Conservation (phyloP, 768 basidiomycete species). For the Tricholoma hemisulphureum region DNA sequence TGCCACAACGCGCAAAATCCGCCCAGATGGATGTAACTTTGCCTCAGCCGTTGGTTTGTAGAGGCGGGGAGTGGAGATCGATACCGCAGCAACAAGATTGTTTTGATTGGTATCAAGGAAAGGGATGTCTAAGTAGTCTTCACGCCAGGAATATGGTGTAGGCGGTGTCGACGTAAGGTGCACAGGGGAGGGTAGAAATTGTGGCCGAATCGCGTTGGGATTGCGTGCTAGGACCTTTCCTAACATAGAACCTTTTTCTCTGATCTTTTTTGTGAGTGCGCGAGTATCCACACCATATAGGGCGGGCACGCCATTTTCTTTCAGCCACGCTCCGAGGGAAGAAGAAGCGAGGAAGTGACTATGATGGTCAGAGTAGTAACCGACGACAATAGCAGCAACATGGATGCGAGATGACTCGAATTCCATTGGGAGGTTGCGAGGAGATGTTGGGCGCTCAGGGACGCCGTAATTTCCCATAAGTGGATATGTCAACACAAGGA, state of each 20-base stretch:
- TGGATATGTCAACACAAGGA: constrained; percentile 95
- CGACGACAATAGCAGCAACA: constrained; percentile 85
- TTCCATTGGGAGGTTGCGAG: constrained; percentile 62
- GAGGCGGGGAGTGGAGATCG: constrained; percentile 62
- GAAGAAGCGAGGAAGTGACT: constrained; percentile 92
- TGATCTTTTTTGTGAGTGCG: constrained; percentile 92
- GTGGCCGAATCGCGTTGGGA: constrained; percentile 40
- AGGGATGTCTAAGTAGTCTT: constrained; percentile 78
- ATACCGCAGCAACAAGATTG: constrained; percentile 91
- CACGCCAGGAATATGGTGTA: constrained; percentile 64
- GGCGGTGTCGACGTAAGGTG: constrained; percentile 54
- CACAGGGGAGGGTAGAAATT: constrained; percentile 30
- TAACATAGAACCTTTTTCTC: constrained; percentile 92
- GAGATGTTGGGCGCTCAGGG: constrained; percentile 57
- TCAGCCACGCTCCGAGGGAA: constrained; percentile 88
- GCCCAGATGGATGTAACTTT: constrained; percentile 72
- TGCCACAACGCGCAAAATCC: constrained; percentile 80
- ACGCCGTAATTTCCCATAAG: constrained; percentile 98
- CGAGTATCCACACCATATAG: constrained; percentile 96
- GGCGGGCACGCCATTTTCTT: constrained; percentile 92
- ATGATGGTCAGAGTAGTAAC: constrained; percentile 91
- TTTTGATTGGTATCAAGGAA: constrained; percentile 86
- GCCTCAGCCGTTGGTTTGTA: constrained; percentile 60
- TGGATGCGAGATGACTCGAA: constrained; percentile 98
- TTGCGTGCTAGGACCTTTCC: constrained; percentile 77